These are phyloP conservation scores for Cicer yamashitae DNA, from an alignment of 306 rosid species.

Conservation along the genomic window DNA sequence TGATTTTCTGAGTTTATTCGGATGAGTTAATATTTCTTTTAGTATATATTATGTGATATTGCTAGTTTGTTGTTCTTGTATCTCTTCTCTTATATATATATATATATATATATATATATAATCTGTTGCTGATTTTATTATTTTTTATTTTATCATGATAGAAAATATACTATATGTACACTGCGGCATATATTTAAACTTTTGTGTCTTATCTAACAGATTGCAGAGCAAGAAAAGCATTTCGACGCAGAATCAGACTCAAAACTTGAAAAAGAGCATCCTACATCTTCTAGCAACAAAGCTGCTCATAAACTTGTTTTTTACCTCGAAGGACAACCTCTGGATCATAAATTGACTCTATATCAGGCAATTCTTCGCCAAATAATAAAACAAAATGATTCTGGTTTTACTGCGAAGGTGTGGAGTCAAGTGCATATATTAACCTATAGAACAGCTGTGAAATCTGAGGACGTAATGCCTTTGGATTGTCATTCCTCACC, in stretches of 20 bases:
- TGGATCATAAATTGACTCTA: constrained; percentile 65
- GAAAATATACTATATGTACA: background rate
- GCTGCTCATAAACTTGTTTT: constrained; percentile 66
- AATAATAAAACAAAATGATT: constrained; percentile 69
- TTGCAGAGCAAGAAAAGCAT: constrained; percentile 55
- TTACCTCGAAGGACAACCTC: constrained; percentile 74
- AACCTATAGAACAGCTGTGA: constrained; percentile 64
- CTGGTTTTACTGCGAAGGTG: constrained; percentile 54
- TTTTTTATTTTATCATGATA: constrained; percentile 26
- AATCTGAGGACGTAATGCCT: constrained; percentile 45
- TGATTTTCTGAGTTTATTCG: constrained; percentile 20
- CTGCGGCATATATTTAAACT: constrained; percentile 7
- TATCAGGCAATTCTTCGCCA: constrained; percentile 87
- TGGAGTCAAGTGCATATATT: constrained; percentile 81
- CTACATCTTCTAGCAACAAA: constrained; percentile 55
- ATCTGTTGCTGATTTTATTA: background rate
- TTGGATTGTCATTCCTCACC: constrained; percentile 48
- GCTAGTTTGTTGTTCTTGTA: constrained; percentile 7
- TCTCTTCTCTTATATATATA: background rate
- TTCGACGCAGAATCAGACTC: constrained; percentile 54
- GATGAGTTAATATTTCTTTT: constrained; percentile 5
- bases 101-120: background rate
- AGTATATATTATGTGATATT: background rate
- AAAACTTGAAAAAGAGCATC: constrained; percentile 51
- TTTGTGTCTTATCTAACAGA: constrained; percentile 53